Conservation (phyloP, 169 alveolate genomes). For the Plasmodium fragile region DNA sequence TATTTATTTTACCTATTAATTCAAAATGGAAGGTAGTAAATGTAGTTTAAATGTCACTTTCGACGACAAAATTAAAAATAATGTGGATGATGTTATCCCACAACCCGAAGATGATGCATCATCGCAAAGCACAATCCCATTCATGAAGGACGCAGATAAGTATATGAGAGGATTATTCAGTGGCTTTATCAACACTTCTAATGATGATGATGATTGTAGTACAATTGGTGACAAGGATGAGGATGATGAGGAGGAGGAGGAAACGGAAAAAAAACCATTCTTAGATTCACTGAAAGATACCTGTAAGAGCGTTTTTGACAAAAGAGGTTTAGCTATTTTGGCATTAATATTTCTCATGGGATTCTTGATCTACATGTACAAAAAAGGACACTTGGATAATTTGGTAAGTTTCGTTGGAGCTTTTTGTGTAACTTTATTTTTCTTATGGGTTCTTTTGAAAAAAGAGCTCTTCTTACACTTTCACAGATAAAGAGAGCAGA, state of each 20-base stretch:
- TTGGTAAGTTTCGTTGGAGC: background rate
- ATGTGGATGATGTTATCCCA: background rate
- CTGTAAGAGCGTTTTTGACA: background rate
- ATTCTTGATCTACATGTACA: background rate
- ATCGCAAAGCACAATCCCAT: background rate
- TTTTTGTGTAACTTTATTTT: background rate
- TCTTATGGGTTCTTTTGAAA: background rate
- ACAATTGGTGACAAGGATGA: background rate
- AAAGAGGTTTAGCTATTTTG: background rate
- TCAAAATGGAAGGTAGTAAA: background rate
- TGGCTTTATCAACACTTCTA: background rate
- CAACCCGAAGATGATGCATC: background rate
- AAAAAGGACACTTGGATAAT: background rate
- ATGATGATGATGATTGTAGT: background rate
- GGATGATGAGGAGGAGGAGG: background rate
- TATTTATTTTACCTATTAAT: background rate
- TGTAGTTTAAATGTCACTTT: background rate
- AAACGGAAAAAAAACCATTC: background rate
- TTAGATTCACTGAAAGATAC: background rate
- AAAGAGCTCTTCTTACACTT: background rate
- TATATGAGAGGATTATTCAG: conserved; percentile 5
- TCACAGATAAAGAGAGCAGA: background rate
- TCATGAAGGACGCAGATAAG: background rate
- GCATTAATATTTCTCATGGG: background rate
- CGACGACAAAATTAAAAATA: background rate